A percentile compares a stretch with the other conserved stretches of the same genome.
These are phyloP conservation scores for Sinapis alba DNA, from an alignment of 441 rosid genomes.

Conservation along the genomic window DNA sequence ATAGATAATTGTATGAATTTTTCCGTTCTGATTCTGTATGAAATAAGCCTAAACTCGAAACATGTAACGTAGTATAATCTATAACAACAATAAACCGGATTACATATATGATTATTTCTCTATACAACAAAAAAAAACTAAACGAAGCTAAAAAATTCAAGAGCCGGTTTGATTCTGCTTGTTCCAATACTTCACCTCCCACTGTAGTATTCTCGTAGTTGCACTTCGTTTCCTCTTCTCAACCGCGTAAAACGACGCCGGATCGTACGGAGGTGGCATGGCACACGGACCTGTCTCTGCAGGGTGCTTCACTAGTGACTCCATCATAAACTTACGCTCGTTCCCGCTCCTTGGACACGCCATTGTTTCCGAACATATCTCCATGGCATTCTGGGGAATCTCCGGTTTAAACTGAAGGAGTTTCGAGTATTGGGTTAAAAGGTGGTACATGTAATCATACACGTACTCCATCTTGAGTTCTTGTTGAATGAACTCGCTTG, in stretches of 20 bases:
- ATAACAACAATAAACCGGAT: background rate
- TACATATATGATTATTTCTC: background rate
- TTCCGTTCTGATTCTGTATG: slow-evolving; percentile 12
- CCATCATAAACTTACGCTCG: slow-evolving; percentile 59
- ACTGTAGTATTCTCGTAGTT: slow-evolving; percentile 45
- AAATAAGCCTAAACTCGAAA: background rate
- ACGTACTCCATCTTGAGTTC: slow-evolving; percentile 72
- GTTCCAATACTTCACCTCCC: slow-evolving; percentile 64
- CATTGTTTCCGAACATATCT: slow-evolving; percentile 67
- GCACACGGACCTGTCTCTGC: slow-evolving; percentile 57
- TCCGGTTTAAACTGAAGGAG: slow-evolving; percentile 67
- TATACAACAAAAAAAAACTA: background rate
- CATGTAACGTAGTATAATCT: slow-evolving; percentile 12
- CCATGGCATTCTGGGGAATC: slow-evolving; percentile 50
- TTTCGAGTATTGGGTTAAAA: slow-evolving; percentile 67
- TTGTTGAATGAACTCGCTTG: slow-evolving; percentile 58
- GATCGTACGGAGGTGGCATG: slow-evolving; percentile 72
- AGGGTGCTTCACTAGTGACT: slow-evolving; percentile 67
- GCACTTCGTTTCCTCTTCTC: slow-evolving; percentile 43
- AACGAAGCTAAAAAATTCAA: background rate
- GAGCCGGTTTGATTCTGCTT: slow-evolving; percentile 39
- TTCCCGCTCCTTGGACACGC: slow-evolving; percentile 57
- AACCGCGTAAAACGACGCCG: slow-evolving; percentile 43
- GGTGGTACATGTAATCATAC: slow-evolving; percentile 91
- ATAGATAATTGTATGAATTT: background rate